Percentiles rank a stretch among this genome's conserved stretches.
These are phyloP conservation scores for Teunomyces stri DNA, from an alignment of 805 yeast species.

Conservation along the genomic window DNA sequence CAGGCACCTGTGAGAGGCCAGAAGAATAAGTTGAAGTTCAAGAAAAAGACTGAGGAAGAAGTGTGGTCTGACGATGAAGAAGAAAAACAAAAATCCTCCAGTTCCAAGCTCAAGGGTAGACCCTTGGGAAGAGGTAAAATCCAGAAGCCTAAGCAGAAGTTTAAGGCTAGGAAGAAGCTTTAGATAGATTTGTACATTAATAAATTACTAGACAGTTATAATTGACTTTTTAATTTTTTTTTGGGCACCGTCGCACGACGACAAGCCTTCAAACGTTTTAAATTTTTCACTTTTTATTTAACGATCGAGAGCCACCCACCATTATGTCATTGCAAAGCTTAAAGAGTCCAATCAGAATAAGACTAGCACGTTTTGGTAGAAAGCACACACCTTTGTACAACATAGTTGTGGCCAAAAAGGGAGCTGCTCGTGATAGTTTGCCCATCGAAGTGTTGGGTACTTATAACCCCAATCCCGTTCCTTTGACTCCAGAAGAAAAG, in stretches of 20 bases:
- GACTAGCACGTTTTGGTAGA: constrained; percentile 92
- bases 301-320: neutral
- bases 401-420: constrained; percentile 79
- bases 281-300: neutral
- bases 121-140: constrained; percentile 22
- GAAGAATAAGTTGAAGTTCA: constrained; percentile 84
- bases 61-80: constrained; percentile 46
- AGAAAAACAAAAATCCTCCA: constrained; percentile 27
- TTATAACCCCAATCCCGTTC: constrained; percentile 78
- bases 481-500: constrained; percentile 60
- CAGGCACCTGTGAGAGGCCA: constrained; percentile 95
- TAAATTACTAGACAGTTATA: neutral
- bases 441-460: constrained; percentile 97
- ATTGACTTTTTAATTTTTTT: too few relatives aligned
- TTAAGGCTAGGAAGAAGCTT: constrained; percentile 60
- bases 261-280: neutral
- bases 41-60: constrained; percentile 55
- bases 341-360: constrained; percentile 78
- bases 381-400: constrained; percentile 84
- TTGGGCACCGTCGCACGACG: neutral
- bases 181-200: constrained; percentile 19
- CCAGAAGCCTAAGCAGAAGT: constrained; percentile 45
- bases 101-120: constrained; percentile 12
- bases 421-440: constrained; percentile 76
- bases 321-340: constrained; percentile 13